phyloP scores from a whole-genome alignment of 2,329 filamentous ascomycete genomes.

The Capronia americana region DNA sequence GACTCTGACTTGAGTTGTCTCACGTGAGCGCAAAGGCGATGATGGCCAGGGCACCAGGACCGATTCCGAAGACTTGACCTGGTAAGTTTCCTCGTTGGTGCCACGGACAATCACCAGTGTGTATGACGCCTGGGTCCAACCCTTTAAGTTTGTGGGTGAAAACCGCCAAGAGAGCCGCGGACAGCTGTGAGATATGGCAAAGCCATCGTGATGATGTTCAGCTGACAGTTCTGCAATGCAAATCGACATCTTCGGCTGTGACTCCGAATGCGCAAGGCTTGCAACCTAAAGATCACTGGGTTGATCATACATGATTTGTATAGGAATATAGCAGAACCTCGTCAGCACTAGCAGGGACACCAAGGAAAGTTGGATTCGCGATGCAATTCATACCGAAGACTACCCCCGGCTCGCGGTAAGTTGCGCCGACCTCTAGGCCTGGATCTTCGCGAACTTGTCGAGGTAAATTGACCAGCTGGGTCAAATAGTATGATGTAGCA shows the following conservation, averaged over 20 bases:
- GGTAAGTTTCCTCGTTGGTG: background rate
- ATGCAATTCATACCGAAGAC: no score
- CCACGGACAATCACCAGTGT: background rate
- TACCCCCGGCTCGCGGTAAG: no score
- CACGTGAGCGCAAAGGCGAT: background rate
- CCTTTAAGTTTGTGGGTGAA: background rate
- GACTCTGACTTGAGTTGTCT: background rate
- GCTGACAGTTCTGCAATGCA: background rate
- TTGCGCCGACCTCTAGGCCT: no score
- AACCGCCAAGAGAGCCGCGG: constrained; percentile 1
- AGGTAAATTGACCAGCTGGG: no score
- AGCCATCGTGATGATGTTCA: background rate
- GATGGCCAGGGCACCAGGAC: constrained; percentile 5
- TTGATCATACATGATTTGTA: no score
- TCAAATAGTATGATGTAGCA: no score
- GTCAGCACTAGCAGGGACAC: no score
- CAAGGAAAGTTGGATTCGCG: no score
- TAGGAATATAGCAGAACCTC: no score
- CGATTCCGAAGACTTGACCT: background rate
- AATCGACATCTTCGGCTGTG: background rate
- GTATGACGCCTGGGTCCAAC: background rate
- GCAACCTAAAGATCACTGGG: no score
- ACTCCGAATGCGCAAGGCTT: no score
- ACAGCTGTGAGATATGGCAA: background rate
- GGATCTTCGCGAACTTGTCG: no score